Conservation (phyloP, 805 yeast genomes). For the Yueomyces sinensis region DNA sequence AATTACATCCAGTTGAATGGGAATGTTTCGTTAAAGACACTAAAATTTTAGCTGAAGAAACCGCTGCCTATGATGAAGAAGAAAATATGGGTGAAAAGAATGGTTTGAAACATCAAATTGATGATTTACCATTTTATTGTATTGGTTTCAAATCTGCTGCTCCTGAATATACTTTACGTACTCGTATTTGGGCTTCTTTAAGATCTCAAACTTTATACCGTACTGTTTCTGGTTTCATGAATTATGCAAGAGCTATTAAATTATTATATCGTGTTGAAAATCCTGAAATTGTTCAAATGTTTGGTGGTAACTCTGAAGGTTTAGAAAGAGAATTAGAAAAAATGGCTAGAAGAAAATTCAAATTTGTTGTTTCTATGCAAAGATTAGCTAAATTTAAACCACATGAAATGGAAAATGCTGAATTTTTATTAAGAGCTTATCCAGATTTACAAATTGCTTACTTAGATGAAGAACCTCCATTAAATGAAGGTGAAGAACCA, state of each 20-base stretch:
- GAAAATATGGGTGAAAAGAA: conserved; percentile 31
- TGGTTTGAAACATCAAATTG: conserved; percentile 65
- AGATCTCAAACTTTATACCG: conserved; percentile 94
- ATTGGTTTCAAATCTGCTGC: conserved; percentile 97
- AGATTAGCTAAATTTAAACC: conserved; percentile 56
- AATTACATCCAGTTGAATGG: conserved; percentile 95
- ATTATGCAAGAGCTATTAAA: conserved; percentile 91
- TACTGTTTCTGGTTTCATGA: conserved; percentile 97
- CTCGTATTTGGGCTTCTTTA: conserved; percentile 96
- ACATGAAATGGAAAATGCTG: conserved; percentile 69
- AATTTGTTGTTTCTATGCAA: conserved; percentile 77
- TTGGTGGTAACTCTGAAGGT: conserved; percentile 96
- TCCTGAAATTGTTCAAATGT: conserved; percentile 91
- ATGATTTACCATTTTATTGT: conserved; percentile 86
- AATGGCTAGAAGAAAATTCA: conserved; percentile 75
- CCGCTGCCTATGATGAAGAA: conserved; percentile 51
- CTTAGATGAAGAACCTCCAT: conserved; percentile 82
- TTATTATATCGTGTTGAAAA: conserved; percentile 87
- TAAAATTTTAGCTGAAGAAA: conserved; percentile 85
- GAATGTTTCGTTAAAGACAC: conserved; percentile 94
- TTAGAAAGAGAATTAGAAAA: conserved; percentile 85
- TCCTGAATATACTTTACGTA: conserved; percentile 89
- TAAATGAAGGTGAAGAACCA: conserved; percentile 54
- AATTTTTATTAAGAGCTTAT: conserved; percentile 66
- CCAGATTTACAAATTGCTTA: conserved; percentile 85